Conservation (phyloP, 2,329 filamentous ascomycete species). For the Clarireedia paspali region DNA sequence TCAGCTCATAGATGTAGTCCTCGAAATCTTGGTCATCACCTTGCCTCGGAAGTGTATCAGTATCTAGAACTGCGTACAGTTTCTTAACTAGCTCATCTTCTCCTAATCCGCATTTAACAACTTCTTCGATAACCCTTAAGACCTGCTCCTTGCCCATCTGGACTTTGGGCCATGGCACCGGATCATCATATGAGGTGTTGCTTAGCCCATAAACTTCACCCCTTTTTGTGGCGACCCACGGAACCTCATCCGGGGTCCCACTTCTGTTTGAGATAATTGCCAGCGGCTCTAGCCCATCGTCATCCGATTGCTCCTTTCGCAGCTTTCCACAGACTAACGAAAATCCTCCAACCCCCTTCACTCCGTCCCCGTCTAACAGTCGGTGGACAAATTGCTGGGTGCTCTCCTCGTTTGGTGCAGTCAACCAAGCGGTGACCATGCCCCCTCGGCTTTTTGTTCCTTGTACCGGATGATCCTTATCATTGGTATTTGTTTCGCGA, state of each 20-base stretch:
- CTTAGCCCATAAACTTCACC: conserved; percentile 51
- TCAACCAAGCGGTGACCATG: conserved; percentile 58
- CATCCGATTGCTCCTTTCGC: conserved; percentile 26
- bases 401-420: conserved; percentile 39
- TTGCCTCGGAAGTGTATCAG: conserved; percentile 42
- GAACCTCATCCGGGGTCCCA: conserved; percentile 45
- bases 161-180: conserved; percentile 54
- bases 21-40: conserved; percentile 37
- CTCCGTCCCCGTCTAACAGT: conserved; percentile 43
- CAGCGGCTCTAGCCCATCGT: conserved; percentile 37
- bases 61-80: conserved; percentile 49
- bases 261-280: conserved; percentile 57
- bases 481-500: conserved; percentile 44
- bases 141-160: conserved; percentile 35
- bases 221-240: conserved; percentile 46
- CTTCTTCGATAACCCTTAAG: conserved; percentile 34
- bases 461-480: conserved; percentile 44
- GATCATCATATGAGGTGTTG: conserved; percentile 51
- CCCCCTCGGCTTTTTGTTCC: conserved; percentile 51
- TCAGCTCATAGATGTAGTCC: conserved; percentile 45
- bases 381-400: conserved; percentile 43
- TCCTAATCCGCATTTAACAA: conserved; percentile 31
- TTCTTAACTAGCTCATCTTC: conserved; percentile 43
- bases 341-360: conserved; percentile 58
- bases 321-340: conserved; percentile 59